Percentiles rank a stretch among this genome's conserved stretches.
Evolutionary conservation across 179 eudicot genomes (phyloP).

Genomic region (Beta lomatogona): DNA sequence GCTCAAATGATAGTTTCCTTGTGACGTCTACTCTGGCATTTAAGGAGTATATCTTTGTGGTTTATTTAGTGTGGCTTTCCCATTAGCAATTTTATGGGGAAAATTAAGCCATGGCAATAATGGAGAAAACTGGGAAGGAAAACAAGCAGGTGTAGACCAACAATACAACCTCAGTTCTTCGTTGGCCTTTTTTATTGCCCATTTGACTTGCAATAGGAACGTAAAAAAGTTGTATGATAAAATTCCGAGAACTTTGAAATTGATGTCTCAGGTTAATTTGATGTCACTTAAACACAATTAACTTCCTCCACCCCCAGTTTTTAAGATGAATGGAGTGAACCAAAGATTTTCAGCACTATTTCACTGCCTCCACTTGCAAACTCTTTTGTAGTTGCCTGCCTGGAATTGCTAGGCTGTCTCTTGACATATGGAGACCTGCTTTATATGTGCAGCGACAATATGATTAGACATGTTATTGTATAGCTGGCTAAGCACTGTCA

Average conservation of each 20-base stretch:
- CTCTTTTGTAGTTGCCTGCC: neutral
- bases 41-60: neutral
- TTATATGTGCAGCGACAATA: neutral
- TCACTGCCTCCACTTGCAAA: neutral
- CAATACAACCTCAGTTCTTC: neutral
- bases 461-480: too few relatives aligned
- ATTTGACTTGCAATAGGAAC: neutral
- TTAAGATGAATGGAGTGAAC: neutral
- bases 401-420: neutral
- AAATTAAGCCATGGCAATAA: neutral
- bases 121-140: neutral
- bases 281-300: too few relatives aligned
- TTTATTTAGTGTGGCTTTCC: neutral
- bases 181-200: neutral
- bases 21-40: neutral
- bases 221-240: neutral
- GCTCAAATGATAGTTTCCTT: neutral
- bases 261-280: too few relatives aligned
- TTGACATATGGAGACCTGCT: neutral
- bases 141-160: neutral
- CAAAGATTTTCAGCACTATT: neutral
- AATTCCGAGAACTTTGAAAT: too few relatives aligned
- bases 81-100: neutral
- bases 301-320: neutral
- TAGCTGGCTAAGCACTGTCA: too few relatives aligned